Base-by-base conservation (phyloP, 2,329 filamentous ascomycete genomes). In the Escovopsis sp. region DNA sequence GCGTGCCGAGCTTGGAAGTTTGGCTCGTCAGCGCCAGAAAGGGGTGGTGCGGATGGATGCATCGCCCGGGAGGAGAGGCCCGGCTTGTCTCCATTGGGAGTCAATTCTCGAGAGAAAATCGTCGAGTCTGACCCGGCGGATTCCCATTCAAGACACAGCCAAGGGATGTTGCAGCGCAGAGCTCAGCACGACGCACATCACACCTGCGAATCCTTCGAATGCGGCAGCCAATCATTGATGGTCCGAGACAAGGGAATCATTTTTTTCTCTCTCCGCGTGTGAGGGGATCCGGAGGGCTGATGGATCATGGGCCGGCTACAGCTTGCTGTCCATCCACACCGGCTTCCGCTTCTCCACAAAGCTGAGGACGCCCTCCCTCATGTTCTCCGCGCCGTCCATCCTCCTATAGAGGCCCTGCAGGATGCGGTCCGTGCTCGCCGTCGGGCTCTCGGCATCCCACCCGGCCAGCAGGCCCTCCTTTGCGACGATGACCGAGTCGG, bases 281-380 rank as follows among this genome's bases (percentile, higher is more conserved):
- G 35, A 36, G 24, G 16, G 35, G 24, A n/a, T 27, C 20, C 36
- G 30, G 14, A 34, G 32, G 11, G 15, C 32, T 34, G n/a, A 34
- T 34, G 32, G 13, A 34, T n/a, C 32, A 34, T 34, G 32, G 13
- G 13, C n/a, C 13, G 37, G 8, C 60, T 58, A 79, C 49, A 79
- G 51, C 57, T 77, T 79, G 54, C 74, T 78, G 43, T 75, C 65
- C 51, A 66, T 72, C 81, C 82, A 88, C 32, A 65, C 65, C 2
- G 82, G 74, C 60, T 73, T 71, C 53, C 81, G 68, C 68, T 79
- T 85, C 68, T 87, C 81, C 14, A 83, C 78, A 64, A 89, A 89
- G 45, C 81, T 83, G 60, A 57, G 65, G 15, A 88, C 66, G 0
- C 84, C 84, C 61, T 88, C 83, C 42, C 70, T 72, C 60, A 85